Evolutionary conservation across 1,139 yeast species (phyloP), one percentile per base, ranked within the genome.

Genomic region (Suhomyces bokatorum): DNA sequence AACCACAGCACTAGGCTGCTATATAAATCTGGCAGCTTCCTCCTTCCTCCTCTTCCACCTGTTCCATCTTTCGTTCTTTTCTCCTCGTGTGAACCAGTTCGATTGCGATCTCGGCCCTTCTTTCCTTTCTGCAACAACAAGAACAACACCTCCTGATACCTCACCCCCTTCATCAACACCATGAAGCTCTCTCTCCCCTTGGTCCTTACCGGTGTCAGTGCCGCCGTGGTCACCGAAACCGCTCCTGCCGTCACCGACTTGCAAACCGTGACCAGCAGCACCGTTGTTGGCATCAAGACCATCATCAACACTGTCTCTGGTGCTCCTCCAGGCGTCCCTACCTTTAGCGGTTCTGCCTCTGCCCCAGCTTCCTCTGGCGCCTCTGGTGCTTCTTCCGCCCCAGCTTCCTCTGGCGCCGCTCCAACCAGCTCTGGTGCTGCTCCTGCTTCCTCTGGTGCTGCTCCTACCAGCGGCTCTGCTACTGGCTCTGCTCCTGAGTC

Each of bases 231-330:
- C n/a, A 34, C 36, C 14, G 36, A 62, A 40, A 64, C 70, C 24
- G 72, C 73, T 10, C 58, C 63, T 3, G 58, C 70, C 10, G 64
- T 63, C 13, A 67, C 72, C 20, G 29, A 26, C 12, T 26, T 26
- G 29, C 53, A 57, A n/a, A 60, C 63, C 13, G 40, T 45, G 39
- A 56, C 63, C 11, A 52, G 62, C 3, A 54, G 53, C 36, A 55
- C 64, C 10, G 54, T 56, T 8, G 48, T 52, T 2, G 46, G 48
- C 12, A 44, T 52, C 16, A 37, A 45, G n/a, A 47, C 52, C 8
- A 26, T 35, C 11, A 20, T 47, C 8, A 33, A 36, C 14, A 51
- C 54, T 6, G 44, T 50, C 3, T 34, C 27, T 20, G 55, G 53
- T 3, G 46, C 55, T 15, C 57, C 58, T 22, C 46, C 54, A 27